These are phyloP conservation scores for Rhodocollybia butyracea DNA, from an alignment of 768 basidiomycete genomes.

Conservation along the genomic window DNA sequence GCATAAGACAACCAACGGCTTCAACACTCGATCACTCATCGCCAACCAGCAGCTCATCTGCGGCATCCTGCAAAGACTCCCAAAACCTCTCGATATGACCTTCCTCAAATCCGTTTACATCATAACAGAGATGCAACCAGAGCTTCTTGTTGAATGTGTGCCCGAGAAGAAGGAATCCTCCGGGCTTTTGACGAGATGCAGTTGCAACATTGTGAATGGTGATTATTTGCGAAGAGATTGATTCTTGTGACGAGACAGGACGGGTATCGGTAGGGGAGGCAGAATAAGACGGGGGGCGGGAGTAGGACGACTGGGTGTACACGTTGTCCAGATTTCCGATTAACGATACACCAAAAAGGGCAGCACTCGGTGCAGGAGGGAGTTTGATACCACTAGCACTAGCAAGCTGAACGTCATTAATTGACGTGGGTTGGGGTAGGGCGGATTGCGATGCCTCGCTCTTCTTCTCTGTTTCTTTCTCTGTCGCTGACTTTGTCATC, in stretches of 20 bases:
- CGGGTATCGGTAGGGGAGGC: not conserved
- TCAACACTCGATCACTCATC: too few relatives aligned
- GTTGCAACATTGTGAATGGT: constrained; percentile 58
- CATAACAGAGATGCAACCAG: constrained; percentile 42
- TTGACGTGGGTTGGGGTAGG: not conserved
- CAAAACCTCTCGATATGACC: constrained; percentile 26
- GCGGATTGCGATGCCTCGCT: constrained; percentile 19
- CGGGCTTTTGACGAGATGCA: constrained; percentile 58
- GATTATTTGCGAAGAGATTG: not conserved
- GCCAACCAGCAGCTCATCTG: constrained; percentile 14
- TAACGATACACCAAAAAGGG: constrained; percentile 60
- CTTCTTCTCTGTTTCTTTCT: not conserved
- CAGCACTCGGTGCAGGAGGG: constrained; percentile 24
- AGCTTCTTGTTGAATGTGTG: constrained; percentile 59
- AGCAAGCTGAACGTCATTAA: constrained; percentile 4
- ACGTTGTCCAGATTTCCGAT: constrained; percentile 67
- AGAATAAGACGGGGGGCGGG: not conserved
- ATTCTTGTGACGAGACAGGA: not conserved
- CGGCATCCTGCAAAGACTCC: constrained; percentile 20
- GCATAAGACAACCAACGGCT: too few relatives aligned
- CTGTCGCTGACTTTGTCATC: not conserved
- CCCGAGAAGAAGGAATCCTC: constrained; percentile 59
- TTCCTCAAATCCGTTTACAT: constrained; percentile 25
- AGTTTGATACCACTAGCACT: constrained; percentile 24
- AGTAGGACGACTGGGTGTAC: constrained; percentile 26